These are phyloP conservation scores for Takakia lepidozioides DNA, from an alignment of 225 moss, liverwort and hornwort species.

Conservation along the genomic window DNA sequence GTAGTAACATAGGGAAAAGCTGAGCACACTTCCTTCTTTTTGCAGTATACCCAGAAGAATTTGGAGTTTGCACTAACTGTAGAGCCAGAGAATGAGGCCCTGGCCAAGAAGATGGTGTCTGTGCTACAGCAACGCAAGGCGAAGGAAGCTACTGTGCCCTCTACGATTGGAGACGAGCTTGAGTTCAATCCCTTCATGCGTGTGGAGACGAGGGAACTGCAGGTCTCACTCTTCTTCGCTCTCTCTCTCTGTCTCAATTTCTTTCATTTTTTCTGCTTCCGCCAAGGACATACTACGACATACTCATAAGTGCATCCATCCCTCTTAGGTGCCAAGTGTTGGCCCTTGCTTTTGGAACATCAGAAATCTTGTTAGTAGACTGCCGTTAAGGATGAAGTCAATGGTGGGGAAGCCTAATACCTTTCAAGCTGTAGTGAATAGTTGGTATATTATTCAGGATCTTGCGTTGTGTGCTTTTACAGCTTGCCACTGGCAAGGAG, in stretches of 20 bases:
- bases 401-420: too few species aligned
- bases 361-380: too few species aligned
- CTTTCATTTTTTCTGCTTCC: not conserved
- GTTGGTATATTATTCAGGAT: too few species aligned
- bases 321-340: too few species aligned
- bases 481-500: conserved; percentile 41
- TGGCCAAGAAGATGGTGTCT: conserved; percentile 44
- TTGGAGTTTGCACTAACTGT: conserved; percentile 43
- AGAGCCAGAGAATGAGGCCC: conserved; percentile 38
- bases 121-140: conserved; percentile 22
- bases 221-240: conserved; percentile 12
- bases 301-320: too few species aligned
- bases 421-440: too few species aligned
- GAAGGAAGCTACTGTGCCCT: conserved; percentile 40
- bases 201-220: conserved; percentile 32
- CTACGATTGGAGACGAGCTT: conserved; percentile 53
- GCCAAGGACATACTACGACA: too few species aligned
- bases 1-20: too few species aligned
- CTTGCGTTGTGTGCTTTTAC: too few species aligned
- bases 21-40: too few species aligned
- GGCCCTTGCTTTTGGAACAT: too few species aligned
- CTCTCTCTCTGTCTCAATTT: not conserved
- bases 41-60: conserved; percentile 42
- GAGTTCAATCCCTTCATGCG: conserved; percentile 55
- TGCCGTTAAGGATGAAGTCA: too few species aligned